phyloP scores from a whole-genome alignment of 441 rosid species.

The Bruguiera hainesii region DNA sequence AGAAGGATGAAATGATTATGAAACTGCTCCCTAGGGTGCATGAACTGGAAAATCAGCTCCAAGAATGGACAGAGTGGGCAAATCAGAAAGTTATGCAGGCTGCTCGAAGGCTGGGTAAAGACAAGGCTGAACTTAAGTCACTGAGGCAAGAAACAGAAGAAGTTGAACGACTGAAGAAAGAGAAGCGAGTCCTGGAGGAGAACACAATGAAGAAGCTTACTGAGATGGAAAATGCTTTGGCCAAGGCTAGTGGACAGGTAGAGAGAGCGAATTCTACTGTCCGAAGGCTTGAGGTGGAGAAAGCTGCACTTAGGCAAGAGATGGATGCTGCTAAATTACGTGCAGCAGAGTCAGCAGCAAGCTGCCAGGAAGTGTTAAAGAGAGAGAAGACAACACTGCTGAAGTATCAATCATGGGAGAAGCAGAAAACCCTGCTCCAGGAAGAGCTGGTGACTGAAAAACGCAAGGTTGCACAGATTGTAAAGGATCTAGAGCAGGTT shows the following conservation, averaged over 20 bases:
- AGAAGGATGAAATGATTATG: slow-evolving; percentile 69
- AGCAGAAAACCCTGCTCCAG: slow-evolving; percentile 59
- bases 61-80: slow-evolving; percentile 96
- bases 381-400: slow-evolving; percentile 65
- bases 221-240: slow-evolving; percentile 85
- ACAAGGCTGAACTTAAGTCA: slow-evolving; percentile 75
- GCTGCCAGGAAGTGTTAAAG: slow-evolving; percentile 66
- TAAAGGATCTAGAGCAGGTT: slow-evolving; percentile 60
- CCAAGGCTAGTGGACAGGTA: slow-evolving; percentile 74
- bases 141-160: slow-evolving; percentile 90
- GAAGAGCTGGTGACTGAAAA: slow-evolving; percentile 73
- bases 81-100: slow-evolving; percentile 98
- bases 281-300: slow-evolving; percentile 77
- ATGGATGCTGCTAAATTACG: slow-evolving; percentile 70
- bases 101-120: slow-evolving; percentile 75
- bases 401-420: slow-evolving; percentile 78
- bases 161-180: slow-evolving; percentile 77
- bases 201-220: slow-evolving; percentile 76
- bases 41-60: slow-evolving; percentile 68
- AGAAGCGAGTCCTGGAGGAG: slow-evolving; percentile 71
- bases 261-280: slow-evolving; percentile 68
- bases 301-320: slow-evolving; percentile 57
- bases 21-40: slow-evolving; percentile 62
- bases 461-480: slow-evolving; percentile 43
- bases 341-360: slow-evolving; percentile 72